Conservation (phyloP, 495 filamentous ascomycete genomes). For the Xylona heveae region DNA sequence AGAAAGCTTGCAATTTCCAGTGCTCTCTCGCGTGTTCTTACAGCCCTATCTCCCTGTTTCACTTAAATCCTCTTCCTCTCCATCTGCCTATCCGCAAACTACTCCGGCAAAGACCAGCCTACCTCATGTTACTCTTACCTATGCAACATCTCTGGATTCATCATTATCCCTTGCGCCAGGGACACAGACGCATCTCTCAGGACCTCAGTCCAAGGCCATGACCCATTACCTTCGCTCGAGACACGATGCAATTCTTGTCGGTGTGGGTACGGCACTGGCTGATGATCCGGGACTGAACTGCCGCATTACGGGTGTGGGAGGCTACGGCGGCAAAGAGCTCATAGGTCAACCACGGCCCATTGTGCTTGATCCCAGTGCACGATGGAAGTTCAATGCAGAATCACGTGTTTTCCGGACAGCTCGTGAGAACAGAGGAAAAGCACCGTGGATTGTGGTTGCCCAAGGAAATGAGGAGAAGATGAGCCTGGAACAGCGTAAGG, state of each 20-base stretch:
- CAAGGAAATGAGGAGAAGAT: constrained; percentile 4
- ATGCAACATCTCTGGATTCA: constrained; percentile 75
- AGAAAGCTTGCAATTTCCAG: too few relatives aligned
- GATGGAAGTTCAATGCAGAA: constrained; percentile 40
- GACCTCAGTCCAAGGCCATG: constrained; percentile 65
- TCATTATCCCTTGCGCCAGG: constrained; percentile 54
- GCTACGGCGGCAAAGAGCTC: constrained; percentile 27
- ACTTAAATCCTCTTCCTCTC: too few relatives aligned
- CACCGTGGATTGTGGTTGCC: constrained; percentile 41
- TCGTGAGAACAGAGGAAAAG: constrained; percentile 41
- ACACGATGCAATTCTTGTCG: constrained; percentile 72
- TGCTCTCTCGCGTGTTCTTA: too few relatives aligned
- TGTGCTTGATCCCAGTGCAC: constrained; percentile 48
- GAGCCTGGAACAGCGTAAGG: constrained; percentile 10
- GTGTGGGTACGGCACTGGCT: constrained; percentile 59
- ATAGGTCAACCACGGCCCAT: constrained; percentile 55
- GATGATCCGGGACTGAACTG: constrained; percentile 77
- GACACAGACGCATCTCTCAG: constrained; percentile 57
- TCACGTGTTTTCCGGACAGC: constrained; percentile 44
- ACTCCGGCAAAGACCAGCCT: too few relatives aligned
- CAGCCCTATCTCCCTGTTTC: too few relatives aligned
- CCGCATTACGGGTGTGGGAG: constrained; percentile 36
- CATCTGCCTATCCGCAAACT: too few relatives aligned
- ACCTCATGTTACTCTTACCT: constrained; percentile 50
- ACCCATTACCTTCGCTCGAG: constrained; percentile 69